Evolutionary conservation across 768 basidiomycete genomes (phyloP), one percentile per base, ranked within the genome.

Genomic region (Lactarius indigo): DNA sequence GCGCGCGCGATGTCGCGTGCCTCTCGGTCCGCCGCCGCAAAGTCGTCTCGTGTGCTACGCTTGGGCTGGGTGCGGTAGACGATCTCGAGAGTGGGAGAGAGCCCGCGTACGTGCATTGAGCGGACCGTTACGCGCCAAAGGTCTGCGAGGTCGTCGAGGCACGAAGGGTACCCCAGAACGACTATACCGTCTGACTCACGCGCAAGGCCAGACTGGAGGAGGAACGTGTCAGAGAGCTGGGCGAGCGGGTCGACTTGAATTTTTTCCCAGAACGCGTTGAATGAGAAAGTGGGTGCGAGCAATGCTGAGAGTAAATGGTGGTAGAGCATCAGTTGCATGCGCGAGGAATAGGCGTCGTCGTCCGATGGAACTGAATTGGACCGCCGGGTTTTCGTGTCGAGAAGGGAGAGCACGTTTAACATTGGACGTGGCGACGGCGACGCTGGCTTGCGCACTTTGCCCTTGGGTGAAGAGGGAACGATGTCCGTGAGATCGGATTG

Each of bases 261-360:
- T 30, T 75, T 77, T 17, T 65, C 69, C 87, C 88, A 92, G 12
- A 92, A 70, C 0, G 72, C 62, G 28, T 74, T 56, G 71, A 88
- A 90, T 70, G 87, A 81, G 65, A 86, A 73, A 2, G 74, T 73
- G 3, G 82, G 75, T 1, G 71, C 63, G 23, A 87, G 73, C 15
- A 91, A 76, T 4, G 77, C 76, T 26, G 80, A 78, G 42, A 94
- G 79, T 60, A 94, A 83, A 20, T 85, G 84, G 70, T 84, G 82
- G 72, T 94, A 94, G 42, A 92, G 76, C 88, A 91, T 91, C 5
- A 93, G 81, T 73, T 94, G 92, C 41, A 92, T 76, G 8, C 84
- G 83, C 0, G 90, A 81, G 1, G 85, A 74, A 17, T 83, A 73
- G 0, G 85, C 81, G 68, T 92, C 90, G 47, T 81, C 79, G 17